Conservation (phyloP, 1,139 yeast genomes). For the Nadsonia commutata region DNA sequence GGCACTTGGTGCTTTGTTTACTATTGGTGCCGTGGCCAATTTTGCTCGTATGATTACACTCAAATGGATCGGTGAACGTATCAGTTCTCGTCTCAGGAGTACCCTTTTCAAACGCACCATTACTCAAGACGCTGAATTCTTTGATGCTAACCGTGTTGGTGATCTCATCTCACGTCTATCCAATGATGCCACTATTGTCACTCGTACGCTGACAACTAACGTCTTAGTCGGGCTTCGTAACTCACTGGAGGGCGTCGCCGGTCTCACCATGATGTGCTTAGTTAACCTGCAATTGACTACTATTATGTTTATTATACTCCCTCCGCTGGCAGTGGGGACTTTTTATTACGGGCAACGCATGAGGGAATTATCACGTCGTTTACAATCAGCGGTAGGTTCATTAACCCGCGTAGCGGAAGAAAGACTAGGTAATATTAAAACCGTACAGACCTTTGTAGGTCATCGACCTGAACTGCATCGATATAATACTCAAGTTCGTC, state of each 20-base stretch:
- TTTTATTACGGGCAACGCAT: slow-evolving; percentile 67
- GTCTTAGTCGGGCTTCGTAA: slow-evolving; percentile 84
- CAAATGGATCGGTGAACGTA: slow-evolving; percentile 67
- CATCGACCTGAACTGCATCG: slow-evolving; percentile 51
- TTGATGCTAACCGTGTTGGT: slow-evolving; percentile 85
- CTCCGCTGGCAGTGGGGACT: slow-evolving; percentile 68
- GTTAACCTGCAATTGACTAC: slow-evolving; percentile 71
- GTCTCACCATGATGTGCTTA: slow-evolving; percentile 76
- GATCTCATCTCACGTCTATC: slow-evolving; percentile 81
- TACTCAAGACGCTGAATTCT: slow-evolving; percentile 82
- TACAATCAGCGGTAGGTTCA: slow-evolving; percentile 78
- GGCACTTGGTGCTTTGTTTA: slow-evolving; percentile 39
- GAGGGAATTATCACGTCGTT: slow-evolving; percentile 53
- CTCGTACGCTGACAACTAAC: slow-evolving; percentile 76
- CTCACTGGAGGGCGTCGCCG: slow-evolving; percentile 62
- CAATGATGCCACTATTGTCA: slow-evolving; percentile 80
- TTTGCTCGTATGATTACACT: slow-evolving; percentile 66
- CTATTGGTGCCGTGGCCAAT: slow-evolving; percentile 61
- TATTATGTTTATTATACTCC: slow-evolving; percentile 62
- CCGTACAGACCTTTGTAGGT: slow-evolving; percentile 82
- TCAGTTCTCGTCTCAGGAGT: slow-evolving; percentile 72
- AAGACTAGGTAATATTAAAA: slow-evolving; percentile 69
- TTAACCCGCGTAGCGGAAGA: slow-evolving; percentile 87
- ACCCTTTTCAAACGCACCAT: slow-evolving; percentile 61
- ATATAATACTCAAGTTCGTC: slow-evolving; percentile 56